Percentiles rank a stretch among this genome's conserved stretches.
Conservation (phyloP, 2,329 filamentous ascomycete species). For the Zarea fungicola region DNA sequence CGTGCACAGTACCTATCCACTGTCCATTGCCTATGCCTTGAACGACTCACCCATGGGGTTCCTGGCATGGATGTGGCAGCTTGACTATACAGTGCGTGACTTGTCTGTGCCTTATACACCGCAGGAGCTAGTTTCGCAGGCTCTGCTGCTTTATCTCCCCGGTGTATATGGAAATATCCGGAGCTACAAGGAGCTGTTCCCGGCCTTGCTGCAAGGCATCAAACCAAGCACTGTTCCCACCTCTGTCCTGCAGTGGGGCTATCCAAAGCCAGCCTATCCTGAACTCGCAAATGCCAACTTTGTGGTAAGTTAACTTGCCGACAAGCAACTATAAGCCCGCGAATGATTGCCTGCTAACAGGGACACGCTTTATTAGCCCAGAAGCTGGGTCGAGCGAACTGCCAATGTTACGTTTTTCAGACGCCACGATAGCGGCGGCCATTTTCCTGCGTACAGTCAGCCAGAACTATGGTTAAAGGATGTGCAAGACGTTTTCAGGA, state of each 20-base stretch:
- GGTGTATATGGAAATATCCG: constrained; percentile 3
- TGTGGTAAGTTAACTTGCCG: background rate
- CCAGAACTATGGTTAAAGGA: background rate
- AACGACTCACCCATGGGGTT: constrained; percentile 2
- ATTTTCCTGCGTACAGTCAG: background rate
- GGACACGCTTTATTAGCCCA: background rate
- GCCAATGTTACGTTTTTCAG: constrained; percentile 4
- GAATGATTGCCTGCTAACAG: too few relatives aligned
- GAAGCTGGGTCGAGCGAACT: background rate
- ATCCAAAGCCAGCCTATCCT: background rate
- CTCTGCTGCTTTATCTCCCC: background rate
- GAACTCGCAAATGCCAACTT: background rate
- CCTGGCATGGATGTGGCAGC: constrained; percentile 4
- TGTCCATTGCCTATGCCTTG: background rate
- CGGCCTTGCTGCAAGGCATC: background rate
- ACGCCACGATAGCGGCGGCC: background rate
- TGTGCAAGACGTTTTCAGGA: background rate
- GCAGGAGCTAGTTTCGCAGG: background rate
- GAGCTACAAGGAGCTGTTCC: constrained; percentile 3
- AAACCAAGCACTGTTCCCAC: background rate
- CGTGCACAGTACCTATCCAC: background rate
- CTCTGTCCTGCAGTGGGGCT: background rate
- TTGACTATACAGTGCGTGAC: background rate
- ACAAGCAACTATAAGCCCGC: too few relatives aligned
- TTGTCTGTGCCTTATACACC: background rate